Conservation (phyloP, 2,329 filamentous ascomycete species). For the Aspergillus fructus region DNA sequence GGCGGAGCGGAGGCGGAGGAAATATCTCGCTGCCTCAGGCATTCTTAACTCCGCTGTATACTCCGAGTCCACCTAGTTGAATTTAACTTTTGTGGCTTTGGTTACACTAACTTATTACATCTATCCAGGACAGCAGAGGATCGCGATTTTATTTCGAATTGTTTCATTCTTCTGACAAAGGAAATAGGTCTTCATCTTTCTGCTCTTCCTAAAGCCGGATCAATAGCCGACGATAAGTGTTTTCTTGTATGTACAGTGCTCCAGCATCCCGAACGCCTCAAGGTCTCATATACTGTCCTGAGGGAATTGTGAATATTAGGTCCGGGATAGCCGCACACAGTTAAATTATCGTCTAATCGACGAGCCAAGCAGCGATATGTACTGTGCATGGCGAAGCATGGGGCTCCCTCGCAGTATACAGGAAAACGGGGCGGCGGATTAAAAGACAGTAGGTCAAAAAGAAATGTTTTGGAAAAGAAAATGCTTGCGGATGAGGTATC, state of each 20-base stretch:
- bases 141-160: neutral
- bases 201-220: slow-evolving; percentile 22
- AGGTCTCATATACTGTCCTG: slow-evolving; percentile 3
- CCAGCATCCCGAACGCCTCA: slow-evolving; percentile 9
- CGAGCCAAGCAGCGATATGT: slow-evolving; percentile 27
- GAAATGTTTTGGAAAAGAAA: slow-evolving; percentile 27
- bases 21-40: slow-evolving; percentile 7
- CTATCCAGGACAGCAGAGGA: neutral
- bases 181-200: slow-evolving; percentile 29
- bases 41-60: neutral
- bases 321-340: slow-evolving; percentile 14
- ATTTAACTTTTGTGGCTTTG: no score
- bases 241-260: slow-evolving; percentile 36
- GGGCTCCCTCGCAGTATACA: slow-evolving; percentile 30
- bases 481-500: slow-evolving; percentile 26
- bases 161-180: slow-evolving; percentile 30
- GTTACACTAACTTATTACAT: neutral
- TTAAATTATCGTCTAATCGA: slow-evolving; percentile 17
- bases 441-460: slow-evolving; percentile 29
- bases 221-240: slow-evolving; percentile 20
- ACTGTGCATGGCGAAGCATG: slow-evolving; percentile 27
- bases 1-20: slow-evolving; percentile 21
- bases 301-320: slow-evolving; percentile 8
- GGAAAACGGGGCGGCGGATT: slow-evolving; percentile 27
- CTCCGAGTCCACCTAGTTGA: no score